These are phyloP conservation scores for Albugo laibachii DNA, from an alignment of 352 stramenopile genomes.

Conservation along the genomic window DNA sequence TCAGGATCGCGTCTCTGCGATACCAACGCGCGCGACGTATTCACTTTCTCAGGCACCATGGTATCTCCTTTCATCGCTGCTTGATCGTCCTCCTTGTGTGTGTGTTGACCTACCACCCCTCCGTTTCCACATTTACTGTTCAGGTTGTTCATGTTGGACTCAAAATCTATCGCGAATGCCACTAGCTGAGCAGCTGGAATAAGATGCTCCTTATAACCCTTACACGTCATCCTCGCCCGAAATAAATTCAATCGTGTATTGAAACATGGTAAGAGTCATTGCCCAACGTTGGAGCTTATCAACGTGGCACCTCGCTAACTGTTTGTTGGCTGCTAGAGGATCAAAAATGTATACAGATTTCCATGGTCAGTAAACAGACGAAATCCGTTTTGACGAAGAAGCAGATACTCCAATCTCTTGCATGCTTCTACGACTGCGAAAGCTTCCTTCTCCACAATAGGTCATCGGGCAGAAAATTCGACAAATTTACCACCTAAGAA, in stretches of 20 bases:
- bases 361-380: slow-evolving; percentile 11
- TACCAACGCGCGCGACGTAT: no score
- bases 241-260: slow-evolving; percentile 2
- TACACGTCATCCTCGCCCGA: slow-evolving; percentile 2
- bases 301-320: slow-evolving; percentile 8
- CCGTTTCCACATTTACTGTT: no score
- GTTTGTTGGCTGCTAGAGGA: background rate
- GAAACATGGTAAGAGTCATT: slow-evolving; percentile 1
- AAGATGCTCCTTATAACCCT: no score
- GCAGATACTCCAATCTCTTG: slow-evolving; percentile 11
- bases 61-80: no score
- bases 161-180: no score
- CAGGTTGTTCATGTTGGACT: no score
- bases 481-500: slow-evolving; percentile 9
- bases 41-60: no score
- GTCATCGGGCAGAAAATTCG: slow-evolving; percentile 1
- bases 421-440: slow-evolving; percentile 11
- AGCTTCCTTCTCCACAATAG: slow-evolving; percentile 11
- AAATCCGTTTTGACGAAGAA: no score
- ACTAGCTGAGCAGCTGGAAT: no score
- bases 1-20: no score
- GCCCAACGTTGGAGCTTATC: background rate
- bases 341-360: slow-evolving; percentile 13
- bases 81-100: no score
- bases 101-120: no score